phyloP scores from a whole-genome alignment of 2,329 filamentous ascomycete genomes.

The Penicillium vulpinum region DNA sequence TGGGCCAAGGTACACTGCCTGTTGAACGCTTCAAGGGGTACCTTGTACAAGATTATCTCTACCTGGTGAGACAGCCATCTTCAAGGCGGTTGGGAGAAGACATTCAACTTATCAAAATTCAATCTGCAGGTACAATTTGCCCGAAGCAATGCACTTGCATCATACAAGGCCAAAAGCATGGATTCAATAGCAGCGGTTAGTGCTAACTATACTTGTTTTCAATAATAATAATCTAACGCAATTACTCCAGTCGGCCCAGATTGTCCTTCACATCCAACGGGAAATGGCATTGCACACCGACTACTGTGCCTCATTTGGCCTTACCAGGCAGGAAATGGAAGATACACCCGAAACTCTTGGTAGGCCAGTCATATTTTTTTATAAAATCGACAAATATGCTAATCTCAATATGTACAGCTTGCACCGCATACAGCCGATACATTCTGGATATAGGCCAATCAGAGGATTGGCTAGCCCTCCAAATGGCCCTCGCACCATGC shows the following conservation, averaged over 20 bases:
- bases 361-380: constrained; percentile 33
- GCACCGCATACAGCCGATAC: constrained; percentile 79
- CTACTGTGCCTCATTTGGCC: constrained; percentile 79
- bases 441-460: constrained; percentile 86
- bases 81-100: not conserved
- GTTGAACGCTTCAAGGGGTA: constrained; percentile 81
- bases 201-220: not conserved
- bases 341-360: constrained; percentile 72
- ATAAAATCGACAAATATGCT: not conserved
- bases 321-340: constrained; percentile 72
- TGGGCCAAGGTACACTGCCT: constrained; percentile 75
- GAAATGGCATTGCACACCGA: constrained; percentile 80
- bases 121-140: constrained; percentile 73
- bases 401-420: constrained; percentile 50
- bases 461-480: constrained; percentile 83
- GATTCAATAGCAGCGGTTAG: constrained; percentile 69
- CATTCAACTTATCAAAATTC: constrained; percentile 5
- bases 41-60: constrained; percentile 89
- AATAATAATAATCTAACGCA: not conserved
- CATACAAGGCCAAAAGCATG: constrained; percentile 78
- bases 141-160: constrained; percentile 78
- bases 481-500: constrained; percentile 82
- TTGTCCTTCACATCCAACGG: constrained; percentile 72
- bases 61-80: constrained; percentile 59
- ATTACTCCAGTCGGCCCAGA: constrained; percentile 59